phyloP scores from a whole-genome alignment of 306 rosid species.

The Prunus armeniaca region DNA sequence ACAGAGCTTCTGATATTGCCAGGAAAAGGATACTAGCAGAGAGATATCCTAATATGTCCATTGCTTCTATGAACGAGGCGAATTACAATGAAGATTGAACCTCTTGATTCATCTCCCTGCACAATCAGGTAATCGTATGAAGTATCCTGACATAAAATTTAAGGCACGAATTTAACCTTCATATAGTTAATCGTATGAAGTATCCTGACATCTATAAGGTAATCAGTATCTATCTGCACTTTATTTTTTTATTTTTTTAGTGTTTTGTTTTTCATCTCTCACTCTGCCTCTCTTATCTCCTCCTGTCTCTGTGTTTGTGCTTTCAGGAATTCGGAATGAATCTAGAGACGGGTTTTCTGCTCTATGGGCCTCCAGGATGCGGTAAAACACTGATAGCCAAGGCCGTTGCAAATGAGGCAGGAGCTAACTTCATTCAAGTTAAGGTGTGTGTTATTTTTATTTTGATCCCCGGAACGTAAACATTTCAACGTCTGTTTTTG shows the following conservation, averaged over 20 bases:
- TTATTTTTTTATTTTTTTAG: too few relatives aligned
- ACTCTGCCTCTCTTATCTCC: too few relatives aligned
- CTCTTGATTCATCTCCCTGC: too few relatives aligned
- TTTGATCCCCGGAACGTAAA: background rate
- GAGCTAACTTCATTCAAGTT: constrained; percentile 71
- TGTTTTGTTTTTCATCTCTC: too few relatives aligned
- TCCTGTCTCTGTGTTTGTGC: background rate
- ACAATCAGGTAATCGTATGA: too few relatives aligned
- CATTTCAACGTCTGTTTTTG: background rate
- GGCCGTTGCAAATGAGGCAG: constrained; percentile 86
- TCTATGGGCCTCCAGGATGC: constrained; percentile 47
- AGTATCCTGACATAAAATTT: too few relatives aligned
- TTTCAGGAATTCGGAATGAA: constrained; percentile 52
- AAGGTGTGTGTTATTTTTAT: constrained; percentile 33
- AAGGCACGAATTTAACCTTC: constrained; percentile 51
- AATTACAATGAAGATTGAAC: constrained; percentile 22
- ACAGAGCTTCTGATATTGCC: constrained; percentile 56
- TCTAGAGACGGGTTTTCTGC: constrained; percentile 69
- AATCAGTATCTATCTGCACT: background rate
- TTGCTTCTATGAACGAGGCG: constrained; percentile 20
- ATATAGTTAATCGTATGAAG: constrained; percentile 54
- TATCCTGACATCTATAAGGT: constrained; percentile 66
- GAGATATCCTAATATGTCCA: constrained; percentile 32
- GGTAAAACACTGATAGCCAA: constrained; percentile 64
- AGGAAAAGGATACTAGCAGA: constrained; percentile 50